Base-by-base conservation (phyloP, 164 flowering plant species). In the Chimonanthus praecox region DNA sequence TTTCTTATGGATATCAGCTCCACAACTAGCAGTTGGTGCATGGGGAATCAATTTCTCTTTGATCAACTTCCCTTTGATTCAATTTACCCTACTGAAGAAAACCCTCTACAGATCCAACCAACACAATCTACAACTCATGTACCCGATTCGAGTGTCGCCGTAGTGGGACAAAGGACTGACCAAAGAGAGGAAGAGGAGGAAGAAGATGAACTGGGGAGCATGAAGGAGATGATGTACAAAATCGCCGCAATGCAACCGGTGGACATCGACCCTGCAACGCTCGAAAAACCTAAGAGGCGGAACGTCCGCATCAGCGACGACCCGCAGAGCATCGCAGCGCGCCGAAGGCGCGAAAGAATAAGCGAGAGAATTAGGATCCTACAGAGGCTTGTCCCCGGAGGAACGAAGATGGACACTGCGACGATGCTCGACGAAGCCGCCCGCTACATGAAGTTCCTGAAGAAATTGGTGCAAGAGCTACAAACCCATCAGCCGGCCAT, bases 221-320 rank as follows among this genome's bases (percentile, higher is more conserved):
- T 90, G 89, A 91, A 88, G 73, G 98, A 93, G 78, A 89, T 94
- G 97, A 89, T 94, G 90, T 94, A 90, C 88, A 90, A 81, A 74
- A 89, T 91, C 45, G 97, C 98, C 0, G 88, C 90, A 58, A 93
- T 91, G 98, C 98, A 91, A 74, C 95, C 98, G 1, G 92, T 93
- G 58, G 92, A 93, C 78, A 89, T 93, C 54, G 98, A 93, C 70
- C 97, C 94, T 0, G 76, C 90, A 62, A 88, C 94, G 3, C 81
- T 94, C 50, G 82, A 78, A 9, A 90, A 84, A 71, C 98, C 97
- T 0, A 89, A 86, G 46, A 80, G 98, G 73, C 72, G 89, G 21
- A 94, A 94, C 77, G 90, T 94, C 0, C 81, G 92, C 21, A 94
- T 94, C 73, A 86, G 91, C 70, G 81, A 86, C 13, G 98, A 94